These are phyloP conservation scores for Elsinoe batatas DNA, from an alignment of 2,329 filamentous ascomycete species.

Conservation along the genomic window DNA sequence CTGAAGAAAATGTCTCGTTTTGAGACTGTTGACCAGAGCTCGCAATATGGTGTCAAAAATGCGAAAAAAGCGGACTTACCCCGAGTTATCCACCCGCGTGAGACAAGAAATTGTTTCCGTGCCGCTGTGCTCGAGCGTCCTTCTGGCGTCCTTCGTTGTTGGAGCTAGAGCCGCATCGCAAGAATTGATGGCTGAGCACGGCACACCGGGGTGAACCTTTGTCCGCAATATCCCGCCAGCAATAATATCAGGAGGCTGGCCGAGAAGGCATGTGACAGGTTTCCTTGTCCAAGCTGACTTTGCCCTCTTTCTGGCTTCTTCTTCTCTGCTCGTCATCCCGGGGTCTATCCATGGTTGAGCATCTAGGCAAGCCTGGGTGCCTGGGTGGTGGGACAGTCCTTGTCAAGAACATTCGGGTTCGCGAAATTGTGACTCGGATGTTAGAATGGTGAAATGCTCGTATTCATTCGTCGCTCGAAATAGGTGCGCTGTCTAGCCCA, in stretches of 20 bases:
- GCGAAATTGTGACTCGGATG: not conserved
- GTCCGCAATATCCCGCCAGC: not conserved
- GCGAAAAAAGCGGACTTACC: not conserved
- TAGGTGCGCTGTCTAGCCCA: too few relatives aligned
- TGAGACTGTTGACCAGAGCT: constrained; percentile 8
- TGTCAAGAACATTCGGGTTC: not conserved
- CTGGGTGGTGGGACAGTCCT: not conserved
- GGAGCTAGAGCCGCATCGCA: not conserved
- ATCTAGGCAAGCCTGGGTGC: not conserved
- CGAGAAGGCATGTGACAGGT: not conserved
- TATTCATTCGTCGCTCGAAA: not conserved
- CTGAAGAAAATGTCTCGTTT: not conserved
- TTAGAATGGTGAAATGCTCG: not conserved
- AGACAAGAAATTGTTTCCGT: constrained; percentile 1
- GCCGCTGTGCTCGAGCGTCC: not conserved
- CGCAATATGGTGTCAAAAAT: not conserved
- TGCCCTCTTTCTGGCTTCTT: not conserved
- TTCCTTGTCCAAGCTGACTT: not conserved
- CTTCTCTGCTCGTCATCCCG: constrained; percentile 5
- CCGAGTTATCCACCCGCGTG: not conserved
- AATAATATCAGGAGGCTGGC: not conserved
- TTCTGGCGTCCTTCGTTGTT: constrained; percentile 3
- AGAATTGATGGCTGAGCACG: not conserved
- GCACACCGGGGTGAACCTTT: not conserved
- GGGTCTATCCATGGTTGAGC: not conserved